Evolutionary conservation across 2,329 filamentous ascomycete genomes (phyloP).

Genomic region (Cyphellophora europaea): DNA sequence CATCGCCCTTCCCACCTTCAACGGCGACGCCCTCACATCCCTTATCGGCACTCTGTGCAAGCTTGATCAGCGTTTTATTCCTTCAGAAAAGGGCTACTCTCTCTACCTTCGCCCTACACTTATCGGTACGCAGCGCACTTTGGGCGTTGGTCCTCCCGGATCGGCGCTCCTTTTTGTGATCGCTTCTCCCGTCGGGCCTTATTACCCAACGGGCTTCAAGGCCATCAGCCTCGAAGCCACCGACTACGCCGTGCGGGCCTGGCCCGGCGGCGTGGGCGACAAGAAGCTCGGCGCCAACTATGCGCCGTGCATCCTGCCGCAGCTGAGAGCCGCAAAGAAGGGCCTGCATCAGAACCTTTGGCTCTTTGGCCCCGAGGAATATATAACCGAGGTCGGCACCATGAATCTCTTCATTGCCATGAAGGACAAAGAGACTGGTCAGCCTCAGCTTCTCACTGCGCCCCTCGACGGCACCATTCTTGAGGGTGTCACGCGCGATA

Average conservation of each 20-base stretch:
- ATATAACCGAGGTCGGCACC: constrained; percentile 91
- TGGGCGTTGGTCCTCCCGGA: constrained; percentile 85
- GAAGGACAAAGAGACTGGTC: constrained; percentile 74
- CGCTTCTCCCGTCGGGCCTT: constrained; percentile 90
- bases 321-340: constrained; percentile 79
- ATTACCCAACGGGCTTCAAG: constrained; percentile 98
- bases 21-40: constrained; percentile 62
- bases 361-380: constrained; percentile 93
- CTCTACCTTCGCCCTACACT: constrained; percentile 93
- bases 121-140: constrained; percentile 91
- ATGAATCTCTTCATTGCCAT: constrained; percentile 97
- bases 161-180: constrained; percentile 91
- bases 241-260: constrained; percentile 91
- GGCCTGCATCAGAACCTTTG: constrained; percentile 98
- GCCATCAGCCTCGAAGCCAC: constrained; percentile 91
- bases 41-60: constrained; percentile 72
- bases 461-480: constrained; percentile 94
- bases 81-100: constrained; percentile 75
- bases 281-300: constrained; percentile 99
- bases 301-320: constrained; percentile 96
- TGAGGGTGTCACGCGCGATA: constrained; percentile 89
- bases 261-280: constrained; percentile 95
- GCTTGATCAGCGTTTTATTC: constrained; percentile 83
- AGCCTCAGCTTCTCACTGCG: constrained; percentile 89
- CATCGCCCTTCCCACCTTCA: constrained; percentile 86